Conservation (phyloP, 768 basidiomycete genomes). For the Russula sp. region DNA sequence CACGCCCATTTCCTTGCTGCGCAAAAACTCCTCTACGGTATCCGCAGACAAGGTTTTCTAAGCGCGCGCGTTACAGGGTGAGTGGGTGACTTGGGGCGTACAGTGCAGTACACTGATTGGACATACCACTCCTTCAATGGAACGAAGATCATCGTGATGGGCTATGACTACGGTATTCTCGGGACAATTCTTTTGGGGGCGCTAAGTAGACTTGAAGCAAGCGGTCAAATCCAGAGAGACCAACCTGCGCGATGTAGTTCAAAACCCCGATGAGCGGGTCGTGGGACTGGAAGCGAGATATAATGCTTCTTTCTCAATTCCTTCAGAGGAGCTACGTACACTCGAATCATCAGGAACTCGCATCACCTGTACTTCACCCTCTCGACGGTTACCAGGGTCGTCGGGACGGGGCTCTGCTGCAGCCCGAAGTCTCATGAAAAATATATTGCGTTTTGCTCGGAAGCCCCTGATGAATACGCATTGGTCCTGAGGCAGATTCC, state of each 20-base stretch:
- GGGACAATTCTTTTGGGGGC: background rate
- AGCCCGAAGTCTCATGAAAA: background rate
- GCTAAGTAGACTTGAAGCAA: too few relatives aligned
- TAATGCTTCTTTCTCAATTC: background rate
- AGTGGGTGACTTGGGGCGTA: background rate
- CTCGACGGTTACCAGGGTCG: background rate
- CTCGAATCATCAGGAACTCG: background rate
- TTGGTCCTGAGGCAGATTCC: background rate
- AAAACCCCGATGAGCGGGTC: slow-evolving; percentile 12
- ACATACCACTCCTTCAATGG: background rate
- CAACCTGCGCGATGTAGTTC: too few relatives aligned
- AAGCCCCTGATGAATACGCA: slow-evolving; percentile 13
- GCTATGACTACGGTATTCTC: background rate
- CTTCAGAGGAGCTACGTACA: background rate
- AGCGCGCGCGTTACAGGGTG: background rate
- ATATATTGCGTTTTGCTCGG: slow-evolving; percentile 1
- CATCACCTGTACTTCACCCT: background rate
- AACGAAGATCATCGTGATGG: background rate
- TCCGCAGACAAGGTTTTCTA: slow-evolving; percentile 2
- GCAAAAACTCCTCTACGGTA: background rate
- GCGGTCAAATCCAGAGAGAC: too few relatives aligned
- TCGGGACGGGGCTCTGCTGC: slow-evolving; percentile 8
- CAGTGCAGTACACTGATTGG: too few relatives aligned
- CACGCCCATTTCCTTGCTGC: background rate
- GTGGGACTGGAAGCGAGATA: background rate